Evolutionary conservation across 2,329 filamentous ascomycete genomes (phyloP).

Genomic region (Sporothrix pseudoabietina): DNA sequence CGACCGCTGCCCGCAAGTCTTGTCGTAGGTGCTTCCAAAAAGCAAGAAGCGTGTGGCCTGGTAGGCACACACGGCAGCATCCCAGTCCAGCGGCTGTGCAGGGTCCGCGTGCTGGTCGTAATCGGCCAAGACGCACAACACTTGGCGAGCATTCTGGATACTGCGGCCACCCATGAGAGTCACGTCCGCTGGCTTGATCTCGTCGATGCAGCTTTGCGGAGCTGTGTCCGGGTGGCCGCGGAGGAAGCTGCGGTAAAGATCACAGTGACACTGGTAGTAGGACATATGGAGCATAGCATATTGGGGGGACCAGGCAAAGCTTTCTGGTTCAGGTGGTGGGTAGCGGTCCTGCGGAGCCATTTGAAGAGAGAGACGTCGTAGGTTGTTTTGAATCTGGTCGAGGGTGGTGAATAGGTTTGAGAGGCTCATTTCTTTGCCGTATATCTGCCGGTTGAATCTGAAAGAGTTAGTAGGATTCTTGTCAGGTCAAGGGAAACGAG

Average conservation of each 20-base stretch:
- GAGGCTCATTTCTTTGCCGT: conserved; percentile 11
- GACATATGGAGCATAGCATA: conserved; percentile 27
- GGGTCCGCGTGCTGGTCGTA: conserved; percentile 26
- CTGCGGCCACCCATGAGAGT: conserved; percentile 8
- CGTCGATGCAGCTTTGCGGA: not conserved
- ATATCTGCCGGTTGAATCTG: conserved; percentile 24
- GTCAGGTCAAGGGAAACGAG: not conserved
- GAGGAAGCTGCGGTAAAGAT: conserved; percentile 19
- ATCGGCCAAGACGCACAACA: not conserved
- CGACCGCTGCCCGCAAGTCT: not conserved
- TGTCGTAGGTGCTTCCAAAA: conserved; percentile 25
- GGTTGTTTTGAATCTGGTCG: conserved; percentile 4
- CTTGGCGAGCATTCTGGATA: conserved; percentile 19
- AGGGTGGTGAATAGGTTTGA: not conserved
- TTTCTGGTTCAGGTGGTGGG: conserved; percentile 7
- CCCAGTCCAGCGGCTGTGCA: conserved; percentile 21
- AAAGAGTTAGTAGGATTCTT: not conserved
- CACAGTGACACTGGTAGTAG: conserved; percentile 24
- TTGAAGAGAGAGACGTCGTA: conserved; percentile 3
- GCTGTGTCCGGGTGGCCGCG: conserved; percentile 21
- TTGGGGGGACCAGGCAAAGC: conserved; percentile 12
- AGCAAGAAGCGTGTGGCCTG: conserved; percentile 21
- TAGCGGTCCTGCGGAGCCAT: conserved; percentile 15
- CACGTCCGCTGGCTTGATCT: conserved; percentile 3
- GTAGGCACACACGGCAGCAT: conserved; percentile 21